phyloP scores from a whole-genome alignment of 208 protist species.

The Porcisia hertigi region DNA sequence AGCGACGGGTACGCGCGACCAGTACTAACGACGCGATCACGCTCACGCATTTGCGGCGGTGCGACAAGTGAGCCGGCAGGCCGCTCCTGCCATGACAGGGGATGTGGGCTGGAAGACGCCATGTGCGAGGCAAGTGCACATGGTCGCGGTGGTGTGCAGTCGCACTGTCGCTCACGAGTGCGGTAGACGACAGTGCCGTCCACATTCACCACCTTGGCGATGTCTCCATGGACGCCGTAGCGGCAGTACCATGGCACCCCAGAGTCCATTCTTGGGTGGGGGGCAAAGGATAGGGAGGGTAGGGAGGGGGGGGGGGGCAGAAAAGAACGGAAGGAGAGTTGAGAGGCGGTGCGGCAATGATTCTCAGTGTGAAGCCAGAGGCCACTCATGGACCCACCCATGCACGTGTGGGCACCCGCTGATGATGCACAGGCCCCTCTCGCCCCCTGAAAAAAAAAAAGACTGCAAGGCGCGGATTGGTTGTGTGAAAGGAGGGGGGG shows the following conservation, averaged over 20 bases:
- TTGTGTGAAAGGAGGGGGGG: not conserved
- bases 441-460: too few relatives aligned
- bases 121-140: not conserved
- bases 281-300: not conserved
- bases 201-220: conserved; percentile 30
- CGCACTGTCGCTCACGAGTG: conserved; percentile 33
- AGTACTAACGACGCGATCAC: not conserved
- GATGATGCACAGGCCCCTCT: too few relatives aligned
- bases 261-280: conserved; percentile 1
- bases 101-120: not conserved
- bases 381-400: too few relatives aligned
- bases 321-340: not conserved
- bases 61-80: not conserved
- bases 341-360: too few relatives aligned
- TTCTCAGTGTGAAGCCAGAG: too few relatives aligned
- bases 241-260: conserved; percentile 47
- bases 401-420: too few relatives aligned
- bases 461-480: too few relatives aligned
- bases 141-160: conserved; percentile 33
- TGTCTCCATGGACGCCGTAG: conserved; percentile 40
- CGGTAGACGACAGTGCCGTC: conserved; percentile 54
- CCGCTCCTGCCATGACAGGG: not conserved
- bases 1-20: not conserved
- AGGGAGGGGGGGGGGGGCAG: not conserved
- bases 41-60: not conserved